phyloP scores from a whole-genome alignment of 345 rosid genomes.

The Salix arbutifolia region DNA sequence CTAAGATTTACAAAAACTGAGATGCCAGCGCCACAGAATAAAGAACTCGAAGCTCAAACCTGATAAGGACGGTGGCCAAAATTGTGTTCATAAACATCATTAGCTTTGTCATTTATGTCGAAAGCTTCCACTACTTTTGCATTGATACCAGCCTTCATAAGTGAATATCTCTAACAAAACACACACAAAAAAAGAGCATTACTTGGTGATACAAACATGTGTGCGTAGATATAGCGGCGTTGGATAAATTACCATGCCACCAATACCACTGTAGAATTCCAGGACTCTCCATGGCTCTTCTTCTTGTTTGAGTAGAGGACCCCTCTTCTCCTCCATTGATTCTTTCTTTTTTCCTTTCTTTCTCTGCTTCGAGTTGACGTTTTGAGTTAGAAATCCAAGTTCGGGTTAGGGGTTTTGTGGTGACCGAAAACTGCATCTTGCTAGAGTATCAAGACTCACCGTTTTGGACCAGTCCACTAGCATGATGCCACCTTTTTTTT shows the following conservation, averaged over 20 bases:
- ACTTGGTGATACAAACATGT: neutral
- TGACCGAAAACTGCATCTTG: no score
- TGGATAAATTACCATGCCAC: conserved; percentile 65
- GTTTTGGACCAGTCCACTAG: no score
- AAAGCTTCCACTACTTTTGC: conserved; percentile 72
- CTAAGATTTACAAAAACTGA: no score
- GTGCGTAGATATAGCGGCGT: neutral
- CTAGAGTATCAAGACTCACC: no score
- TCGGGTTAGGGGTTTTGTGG: no score
- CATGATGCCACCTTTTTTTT: no score
- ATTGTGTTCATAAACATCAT: conserved; percentile 83
- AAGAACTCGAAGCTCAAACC: conserved; percentile 34
- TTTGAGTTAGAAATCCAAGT: no score
- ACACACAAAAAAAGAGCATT: neutral
- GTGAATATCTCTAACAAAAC: conserved; percentile 65
- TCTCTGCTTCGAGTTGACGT: no score
- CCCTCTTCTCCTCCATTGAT: conserved; percentile 10
- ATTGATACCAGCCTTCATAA: conserved; percentile 50
- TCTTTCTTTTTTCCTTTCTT: neutral
- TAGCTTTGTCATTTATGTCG: conserved; percentile 82
- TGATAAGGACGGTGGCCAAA: conserved; percentile 86
- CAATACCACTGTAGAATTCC: conserved; percentile 90
- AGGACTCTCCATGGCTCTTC: conserved; percentile 70
- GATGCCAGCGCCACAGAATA: neutral
- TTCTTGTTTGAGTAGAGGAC: conserved; percentile 4